A percentile compares a stretch with the other conserved stretches of the same genome.
Evolutionary conservation across 2,329 filamentous ascomycete genomes (phyloP).

Genomic region (Alternaria incomplexa): DNA sequence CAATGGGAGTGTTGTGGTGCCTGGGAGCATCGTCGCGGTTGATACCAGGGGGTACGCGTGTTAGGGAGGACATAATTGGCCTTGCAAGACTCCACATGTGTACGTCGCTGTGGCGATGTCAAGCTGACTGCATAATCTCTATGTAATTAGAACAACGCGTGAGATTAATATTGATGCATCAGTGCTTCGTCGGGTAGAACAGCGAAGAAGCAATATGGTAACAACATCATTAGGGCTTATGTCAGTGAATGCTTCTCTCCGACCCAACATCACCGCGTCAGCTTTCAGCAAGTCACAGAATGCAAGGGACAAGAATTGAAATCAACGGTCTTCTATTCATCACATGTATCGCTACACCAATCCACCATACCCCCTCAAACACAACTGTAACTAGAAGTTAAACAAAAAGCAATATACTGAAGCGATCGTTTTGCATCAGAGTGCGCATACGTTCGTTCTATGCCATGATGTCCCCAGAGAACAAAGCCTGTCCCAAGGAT

Average conservation of each 20-base stretch:
- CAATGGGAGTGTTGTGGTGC: constrained; percentile 8
- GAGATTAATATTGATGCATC: background rate
- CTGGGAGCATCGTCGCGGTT: constrained; percentile 11
- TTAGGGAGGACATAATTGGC: background rate
- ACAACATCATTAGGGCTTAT: background rate
- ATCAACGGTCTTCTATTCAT: background rate
- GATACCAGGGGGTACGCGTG: constrained; percentile 3
- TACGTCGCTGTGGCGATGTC: background rate
- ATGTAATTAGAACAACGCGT: background rate
- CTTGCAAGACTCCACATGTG: background rate
- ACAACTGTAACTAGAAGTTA: constrained; percentile 8
- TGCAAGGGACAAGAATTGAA: background rate
- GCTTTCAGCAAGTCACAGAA: background rate
- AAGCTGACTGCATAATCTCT: background rate
- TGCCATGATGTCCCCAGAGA: background rate
- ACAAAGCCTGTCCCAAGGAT: constrained; percentile 1
- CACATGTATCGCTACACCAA: constrained; percentile 17
- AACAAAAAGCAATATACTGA: constrained; percentile 10
- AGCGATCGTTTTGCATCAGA: constrained; percentile 4
- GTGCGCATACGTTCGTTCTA: background rate
- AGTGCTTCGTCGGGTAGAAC: background rate
- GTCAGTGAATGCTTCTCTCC: background rate
- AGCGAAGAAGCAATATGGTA: background rate
- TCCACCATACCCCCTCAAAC: constrained; percentile 7
- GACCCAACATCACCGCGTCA: background rate